Evolutionary conservation across 306 rosid species (phyloP).

Genomic region (Citrullus amarus): DNA sequence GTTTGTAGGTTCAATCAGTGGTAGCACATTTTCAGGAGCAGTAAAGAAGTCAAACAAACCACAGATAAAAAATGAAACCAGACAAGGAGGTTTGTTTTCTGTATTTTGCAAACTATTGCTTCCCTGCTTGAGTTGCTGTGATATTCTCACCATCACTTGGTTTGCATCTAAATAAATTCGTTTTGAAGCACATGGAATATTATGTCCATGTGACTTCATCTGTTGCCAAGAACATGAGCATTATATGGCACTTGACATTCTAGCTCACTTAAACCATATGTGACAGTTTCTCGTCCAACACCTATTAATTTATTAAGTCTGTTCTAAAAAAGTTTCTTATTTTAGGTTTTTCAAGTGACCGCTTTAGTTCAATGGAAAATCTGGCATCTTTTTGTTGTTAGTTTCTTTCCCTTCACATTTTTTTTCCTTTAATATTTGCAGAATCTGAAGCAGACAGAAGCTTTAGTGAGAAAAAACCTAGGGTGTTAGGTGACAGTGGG

Average conservation of each 20-base stretch:
- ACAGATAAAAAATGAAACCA: conserved; percentile 35
- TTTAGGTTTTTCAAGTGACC: not conserved
- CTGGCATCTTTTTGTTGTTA: not conserved
- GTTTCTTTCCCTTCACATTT: not conserved
- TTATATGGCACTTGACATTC: not conserved
- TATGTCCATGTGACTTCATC: not conserved
- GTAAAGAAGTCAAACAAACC: conserved; percentile 35
- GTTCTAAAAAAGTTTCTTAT: not conserved
- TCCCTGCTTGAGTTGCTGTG: not conserved
- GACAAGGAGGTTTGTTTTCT: conserved; percentile 52
- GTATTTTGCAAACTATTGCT: not conserved
- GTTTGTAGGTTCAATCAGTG: conserved; percentile 24
- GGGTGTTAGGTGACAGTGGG: conserved; percentile 48
- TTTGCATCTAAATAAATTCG: not conserved
- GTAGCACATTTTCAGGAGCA: conserved; percentile 35
- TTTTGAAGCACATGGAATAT: not conserved
- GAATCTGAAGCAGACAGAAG: conserved; percentile 56
- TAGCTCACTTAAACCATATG: not conserved
- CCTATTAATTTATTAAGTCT: not conserved
- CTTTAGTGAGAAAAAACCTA: conserved; percentile 66
- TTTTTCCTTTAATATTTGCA: conserved; percentile 4
- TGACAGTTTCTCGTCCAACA: not conserved
- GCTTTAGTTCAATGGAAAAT: not conserved
- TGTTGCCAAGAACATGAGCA: not conserved
- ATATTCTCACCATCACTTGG: not conserved